Percentiles rank a stretch among this genome's conserved stretches.
phyloP scores from a whole-genome alignment of 768 basidiomycete species.

The Tulasnella sp. region DNA sequence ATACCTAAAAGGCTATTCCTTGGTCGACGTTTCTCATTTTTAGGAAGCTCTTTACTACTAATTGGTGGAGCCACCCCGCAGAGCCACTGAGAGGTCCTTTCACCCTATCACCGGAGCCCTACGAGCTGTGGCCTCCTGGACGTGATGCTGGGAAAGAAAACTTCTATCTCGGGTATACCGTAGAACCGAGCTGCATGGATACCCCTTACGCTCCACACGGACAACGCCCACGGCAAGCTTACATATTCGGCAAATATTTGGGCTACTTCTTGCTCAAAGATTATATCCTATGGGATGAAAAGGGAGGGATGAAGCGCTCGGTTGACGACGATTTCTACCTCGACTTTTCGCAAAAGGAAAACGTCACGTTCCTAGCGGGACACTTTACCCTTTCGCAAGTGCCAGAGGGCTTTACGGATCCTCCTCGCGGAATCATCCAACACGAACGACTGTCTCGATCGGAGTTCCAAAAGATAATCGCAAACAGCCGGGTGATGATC shows the following conservation, averaged over 20 bases:
- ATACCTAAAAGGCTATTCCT: neutral
- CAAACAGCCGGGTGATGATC: slow-evolving; percentile 31
- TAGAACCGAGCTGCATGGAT: slow-evolving; percentile 14
- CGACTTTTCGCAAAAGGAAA: neutral
- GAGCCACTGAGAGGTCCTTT: slow-evolving; percentile 20
- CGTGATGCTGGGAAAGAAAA: slow-evolving; percentile 6
- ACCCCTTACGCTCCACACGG: neutral
- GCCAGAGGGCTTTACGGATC: neutral
- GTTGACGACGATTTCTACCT: neutral
- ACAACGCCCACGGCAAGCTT: slow-evolving; percentile 23
- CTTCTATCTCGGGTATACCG: slow-evolving; percentile 30
- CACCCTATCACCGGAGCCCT: slow-evolving; percentile 27
- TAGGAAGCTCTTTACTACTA: slow-evolving; percentile 25
- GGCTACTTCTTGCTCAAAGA: slow-evolving; percentile 11
- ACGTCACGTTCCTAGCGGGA: slow-evolving; percentile 4
- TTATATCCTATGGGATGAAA: neutral
- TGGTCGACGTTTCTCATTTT: neutral
- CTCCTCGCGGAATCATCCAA: slow-evolving; percentile 12
- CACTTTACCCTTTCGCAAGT: neutral
- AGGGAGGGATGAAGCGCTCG: neutral
- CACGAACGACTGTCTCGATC: neutral
- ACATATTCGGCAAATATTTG: slow-evolving; percentile 26
- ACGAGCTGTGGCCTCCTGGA: neutral
- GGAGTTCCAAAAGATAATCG: slow-evolving; percentile 21
- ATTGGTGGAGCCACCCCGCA: slow-evolving; percentile 8